Conservation (phyloP, 495 filamentous ascomycete genomes). For the Podospora pseudoanserina region DNA sequence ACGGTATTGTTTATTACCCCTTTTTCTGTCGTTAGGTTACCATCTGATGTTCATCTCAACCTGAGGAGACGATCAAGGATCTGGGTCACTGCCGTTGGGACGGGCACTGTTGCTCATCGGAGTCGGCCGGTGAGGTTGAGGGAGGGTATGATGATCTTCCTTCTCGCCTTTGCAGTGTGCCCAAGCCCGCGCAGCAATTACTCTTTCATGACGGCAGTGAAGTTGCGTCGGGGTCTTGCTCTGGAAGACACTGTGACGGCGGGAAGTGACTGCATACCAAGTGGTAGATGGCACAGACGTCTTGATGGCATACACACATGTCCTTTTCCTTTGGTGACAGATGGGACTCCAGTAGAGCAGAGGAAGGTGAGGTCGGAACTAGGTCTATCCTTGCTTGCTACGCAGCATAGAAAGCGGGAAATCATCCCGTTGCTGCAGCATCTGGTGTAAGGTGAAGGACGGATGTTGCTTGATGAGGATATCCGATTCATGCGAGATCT, state of each 20-base stretch:
- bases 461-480: background rate
- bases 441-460: background rate
- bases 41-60: background rate
- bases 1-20: background rate
- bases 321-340: background rate
- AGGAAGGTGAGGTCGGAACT: background rate
- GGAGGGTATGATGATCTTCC: conserved; percentile 4
- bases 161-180: background rate
- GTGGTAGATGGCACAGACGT: background rate
- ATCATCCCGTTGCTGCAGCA: background rate
- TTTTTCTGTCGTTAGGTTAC: background rate
- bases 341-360: background rate
- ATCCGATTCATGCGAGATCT: background rate
- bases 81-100: background rate
- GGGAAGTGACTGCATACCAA: background rate
- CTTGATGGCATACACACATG: background rate
- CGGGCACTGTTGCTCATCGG: background rate
- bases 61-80: conserved; percentile 3
- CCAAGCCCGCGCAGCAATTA: background rate
- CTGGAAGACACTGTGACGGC: background rate
- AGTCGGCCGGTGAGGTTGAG: background rate
- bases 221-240: background rate
- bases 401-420: background rate
- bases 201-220: background rate
- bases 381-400: conserved; percentile 1